phyloP scores from a whole-genome alignment of 345 rosid genomes.

The Lepidium didymum region DNA sequence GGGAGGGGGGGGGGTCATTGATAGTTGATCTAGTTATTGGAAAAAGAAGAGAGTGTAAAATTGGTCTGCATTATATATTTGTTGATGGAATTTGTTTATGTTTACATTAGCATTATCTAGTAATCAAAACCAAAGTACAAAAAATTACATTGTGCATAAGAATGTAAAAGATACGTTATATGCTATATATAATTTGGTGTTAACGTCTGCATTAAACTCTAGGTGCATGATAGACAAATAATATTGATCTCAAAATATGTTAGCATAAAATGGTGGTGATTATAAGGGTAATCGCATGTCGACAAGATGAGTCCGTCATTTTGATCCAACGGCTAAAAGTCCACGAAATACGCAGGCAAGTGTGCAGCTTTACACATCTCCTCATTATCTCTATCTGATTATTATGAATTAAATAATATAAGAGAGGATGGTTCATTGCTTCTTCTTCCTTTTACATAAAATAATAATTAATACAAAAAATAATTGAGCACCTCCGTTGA shows the following conservation, averaged over 20 bases:
- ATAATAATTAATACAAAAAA: neutral
- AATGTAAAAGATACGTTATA: neutral
- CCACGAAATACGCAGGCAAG: slow-evolving; percentile 18
- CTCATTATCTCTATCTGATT: neutral
- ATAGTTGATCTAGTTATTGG: too few relatives aligned
- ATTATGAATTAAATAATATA: neutral
- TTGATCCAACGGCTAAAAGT: slow-evolving; percentile 24
- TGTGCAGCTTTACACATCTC: slow-evolving; percentile 6
- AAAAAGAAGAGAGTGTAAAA: neutral
- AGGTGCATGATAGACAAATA: too few relatives aligned
- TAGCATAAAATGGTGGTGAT: too few relatives aligned
- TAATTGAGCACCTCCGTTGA: slow-evolving; percentile 6
- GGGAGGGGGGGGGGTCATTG: too few relatives aligned
- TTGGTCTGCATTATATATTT: neutral
- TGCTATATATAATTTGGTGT: neutral
- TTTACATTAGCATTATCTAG: neutral
- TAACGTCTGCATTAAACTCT: neutral
- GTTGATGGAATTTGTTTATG: neutral
- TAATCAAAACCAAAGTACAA: too few relatives aligned
- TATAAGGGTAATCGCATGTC: too few relatives aligned
- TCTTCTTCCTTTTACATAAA: neutral
- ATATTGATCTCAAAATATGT: neutral
- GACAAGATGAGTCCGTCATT: neutral
- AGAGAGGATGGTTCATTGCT: slow-evolving; percentile 12
- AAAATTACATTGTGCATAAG: neutral